Base-by-base conservation (phyloP, 768 basidiomycete genomes). In the Boletus sensibilis region DNA sequence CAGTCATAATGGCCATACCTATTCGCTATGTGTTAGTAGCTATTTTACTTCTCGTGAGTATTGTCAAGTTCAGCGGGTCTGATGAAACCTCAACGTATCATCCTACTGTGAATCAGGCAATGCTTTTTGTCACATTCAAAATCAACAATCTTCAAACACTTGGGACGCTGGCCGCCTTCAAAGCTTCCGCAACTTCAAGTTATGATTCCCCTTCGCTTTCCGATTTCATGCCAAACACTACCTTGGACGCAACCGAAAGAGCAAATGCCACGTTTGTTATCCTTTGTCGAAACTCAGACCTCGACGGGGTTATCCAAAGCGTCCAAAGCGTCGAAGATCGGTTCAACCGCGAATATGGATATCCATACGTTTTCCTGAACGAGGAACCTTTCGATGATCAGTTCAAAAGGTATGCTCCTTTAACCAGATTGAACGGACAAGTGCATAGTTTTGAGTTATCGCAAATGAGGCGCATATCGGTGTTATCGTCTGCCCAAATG, bases 321-420 rank as follows among this genome's bases (percentile, higher is more conserved):
- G 78, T 87, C 59, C 76, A 77, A 57, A 75, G 79, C 56, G 64
- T 85, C 56, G 87, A 88, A 62, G 78, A 81, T 53, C 69, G 79
- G 9, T 88, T 87, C 70, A 88, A 88, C 63, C 70, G 75, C 27
- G 74, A 76, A 50, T 79, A 72, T 56, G 68, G 75, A 48, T 88
- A 88, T 59, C 83, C 84, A 1, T 87, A 82, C 67, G 79, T 85
- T 10, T 84, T 88, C 64, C 67, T 88, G 55, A 87, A 87, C 62
- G 86, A 89, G 18, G 82, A 79, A 44, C 74, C 77, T 3, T 87
- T 87, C 56, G 69, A 72, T 21, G 77, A 79, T 2, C 71, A 78
- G 5, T 86, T 87, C 73, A 80, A 76, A 64, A 67, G 65, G 76
- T 79, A 56, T 23, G 58, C 14, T 13, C 0, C 11, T n/a, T 42